phyloP scores from a whole-genome alignment of 1,139 yeast genomes.

The Candida gigantensis region DNA sequence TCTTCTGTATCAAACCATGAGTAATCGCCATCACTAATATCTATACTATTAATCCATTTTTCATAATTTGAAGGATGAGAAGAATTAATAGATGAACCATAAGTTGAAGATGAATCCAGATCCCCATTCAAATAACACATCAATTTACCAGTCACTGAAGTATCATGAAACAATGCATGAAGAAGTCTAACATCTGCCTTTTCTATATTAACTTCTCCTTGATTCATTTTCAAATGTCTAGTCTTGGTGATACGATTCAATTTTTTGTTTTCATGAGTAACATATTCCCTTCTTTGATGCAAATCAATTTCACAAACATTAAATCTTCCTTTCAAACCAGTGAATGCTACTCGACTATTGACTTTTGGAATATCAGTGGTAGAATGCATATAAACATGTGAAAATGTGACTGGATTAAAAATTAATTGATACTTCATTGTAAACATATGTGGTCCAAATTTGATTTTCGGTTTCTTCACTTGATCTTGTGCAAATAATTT shows the following conservation, averaged over 20 bases:
- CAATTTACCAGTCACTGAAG: conserved; percentile 48
- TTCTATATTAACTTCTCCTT: conserved; percentile 73
- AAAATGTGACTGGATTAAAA: conserved; percentile 69
- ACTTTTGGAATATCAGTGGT: conserved; percentile 37
- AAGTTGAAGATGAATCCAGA: conserved; percentile 13
- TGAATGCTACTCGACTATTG: conserved; percentile 54
- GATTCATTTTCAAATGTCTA: conserved; percentile 66
- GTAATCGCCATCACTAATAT: conserved; percentile 47
- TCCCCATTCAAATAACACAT: conserved; percentile 42
- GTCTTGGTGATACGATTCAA: conserved; percentile 57
- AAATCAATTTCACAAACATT: conserved; percentile 70
- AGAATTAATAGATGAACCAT: conserved; percentile 9
- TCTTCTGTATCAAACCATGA: conserved; percentile 84
- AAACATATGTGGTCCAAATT: conserved; percentile 75
- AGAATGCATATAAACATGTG: conserved; percentile 67
- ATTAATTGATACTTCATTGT: conserved; percentile 80
- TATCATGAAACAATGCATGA: conserved; percentile 65
- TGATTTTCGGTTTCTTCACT: conserved; percentile 41
- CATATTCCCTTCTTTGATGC: conserved; percentile 77
- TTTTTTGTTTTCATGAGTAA: conserved; percentile 56
- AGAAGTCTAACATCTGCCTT: conserved; percentile 74
- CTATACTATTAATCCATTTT: conserved; percentile 30
- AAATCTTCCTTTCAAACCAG: conserved; percentile 79
- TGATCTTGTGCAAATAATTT: conserved; percentile 47
- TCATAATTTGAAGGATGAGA: conserved; percentile 8